Percentiles rank a stretch among this genome's conserved stretches.
Evolutionary conservation across 2,329 filamentous ascomycete species (phyloP).

Genomic region (Raffaelea ambrosiae): DNA sequence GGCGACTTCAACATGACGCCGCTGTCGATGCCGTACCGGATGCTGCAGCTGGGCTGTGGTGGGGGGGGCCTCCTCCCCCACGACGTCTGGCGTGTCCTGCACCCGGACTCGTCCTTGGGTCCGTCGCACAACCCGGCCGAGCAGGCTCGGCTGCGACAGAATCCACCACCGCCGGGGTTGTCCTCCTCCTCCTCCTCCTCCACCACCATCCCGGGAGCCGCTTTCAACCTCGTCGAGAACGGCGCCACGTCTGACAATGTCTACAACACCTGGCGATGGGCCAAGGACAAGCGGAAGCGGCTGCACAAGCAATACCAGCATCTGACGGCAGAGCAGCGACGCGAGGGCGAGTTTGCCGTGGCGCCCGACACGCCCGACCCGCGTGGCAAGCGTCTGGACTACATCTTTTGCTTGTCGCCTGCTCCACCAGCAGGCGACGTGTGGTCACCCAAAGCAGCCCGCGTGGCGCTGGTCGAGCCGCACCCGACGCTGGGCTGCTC

Average conservation of each 20-base stretch:
- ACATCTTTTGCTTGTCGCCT: constrained; percentile 60
- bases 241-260: constrained; percentile 80
- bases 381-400: constrained; percentile 81
- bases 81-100: constrained; percentile 77
- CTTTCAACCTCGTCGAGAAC: constrained; percentile 70
- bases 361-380: constrained; percentile 60
- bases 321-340: not conserved
- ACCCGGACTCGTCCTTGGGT: constrained; percentile 77
- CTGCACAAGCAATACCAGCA: constrained; percentile 7
- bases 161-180: too few species aligned
- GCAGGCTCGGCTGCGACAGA: too few species aligned
- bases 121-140: constrained; percentile 59
- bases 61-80: constrained; percentile 67
- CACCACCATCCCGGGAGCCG: constrained; percentile 64
- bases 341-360: constrained; percentile 5
- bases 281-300: constrained; percentile 22
- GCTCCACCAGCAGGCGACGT: constrained; percentile 13
- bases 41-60: constrained; percentile 48
- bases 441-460: constrained; percentile 64
- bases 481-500: constrained; percentile 78
- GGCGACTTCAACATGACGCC: constrained; percentile 99
- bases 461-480: constrained; percentile 71
- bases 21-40: constrained; percentile 69
- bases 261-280: constrained; percentile 91
- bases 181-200: not conserved